Evolutionary conservation across 768 basidiomycete genomes (phyloP).

Genomic region (Mycena capillaripes): DNA sequence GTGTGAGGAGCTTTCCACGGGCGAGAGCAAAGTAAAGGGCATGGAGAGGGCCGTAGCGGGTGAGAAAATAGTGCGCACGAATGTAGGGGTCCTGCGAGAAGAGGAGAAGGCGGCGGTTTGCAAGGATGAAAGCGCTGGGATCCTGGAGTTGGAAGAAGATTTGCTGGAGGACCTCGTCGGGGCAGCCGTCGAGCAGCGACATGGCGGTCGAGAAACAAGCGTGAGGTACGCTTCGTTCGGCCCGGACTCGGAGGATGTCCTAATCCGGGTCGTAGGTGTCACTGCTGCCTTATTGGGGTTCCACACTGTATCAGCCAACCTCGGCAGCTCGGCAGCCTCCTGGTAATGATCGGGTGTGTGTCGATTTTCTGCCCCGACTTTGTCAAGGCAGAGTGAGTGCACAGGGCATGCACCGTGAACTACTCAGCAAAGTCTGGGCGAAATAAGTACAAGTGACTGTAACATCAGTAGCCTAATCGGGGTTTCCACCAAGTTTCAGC

Average conservation of each 20-base stretch:
- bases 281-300: too few species aligned
- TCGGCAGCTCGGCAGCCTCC: too few species aligned
- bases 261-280: background rate
- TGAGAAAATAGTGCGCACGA: slow-evolving; percentile 83
- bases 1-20: slow-evolving; percentile 74
- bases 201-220: slow-evolving; percentile 34
- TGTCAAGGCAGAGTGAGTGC: too few species aligned
- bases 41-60: slow-evolving; percentile 77
- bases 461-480: too few species aligned
- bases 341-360: too few species aligned
- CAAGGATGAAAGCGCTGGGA: slow-evolving; percentile 70
- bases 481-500: too few species aligned
- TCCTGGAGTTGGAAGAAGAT: slow-evolving; percentile 81
- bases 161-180: slow-evolving; percentile 77
- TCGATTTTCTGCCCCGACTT: too few species aligned
- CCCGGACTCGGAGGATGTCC: background rate
- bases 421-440: too few species aligned
- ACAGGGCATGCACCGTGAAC: too few species aligned
- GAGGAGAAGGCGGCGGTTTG: slow-evolving; percentile 69
- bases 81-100: slow-evolving; percentile 83
- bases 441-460: too few species aligned
- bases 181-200: background rate
- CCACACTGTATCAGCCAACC: too few species aligned
- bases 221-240: background rate
- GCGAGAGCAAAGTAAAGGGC: slow-evolving; percentile 85